These are phyloP conservation scores for Neoarthrinium moseri DNA, from an alignment of 2,329 filamentous ascomycete species.

Conservation along the genomic window DNA sequence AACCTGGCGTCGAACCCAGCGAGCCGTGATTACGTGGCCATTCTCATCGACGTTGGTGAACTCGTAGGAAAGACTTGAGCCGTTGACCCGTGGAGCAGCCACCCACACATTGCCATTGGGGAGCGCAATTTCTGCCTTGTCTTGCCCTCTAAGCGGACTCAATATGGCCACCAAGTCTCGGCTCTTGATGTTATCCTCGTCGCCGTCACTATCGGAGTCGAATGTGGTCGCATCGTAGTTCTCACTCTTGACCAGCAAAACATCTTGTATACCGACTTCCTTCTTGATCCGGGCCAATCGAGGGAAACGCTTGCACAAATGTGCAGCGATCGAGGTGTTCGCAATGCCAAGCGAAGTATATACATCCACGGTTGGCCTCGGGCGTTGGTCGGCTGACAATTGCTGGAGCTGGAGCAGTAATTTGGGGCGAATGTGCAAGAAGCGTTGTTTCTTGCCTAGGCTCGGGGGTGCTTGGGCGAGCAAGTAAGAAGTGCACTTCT, in stretches of 20 bases:
- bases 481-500: slow-evolving; percentile 62
- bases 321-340: slow-evolving; percentile 54
- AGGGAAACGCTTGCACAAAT: slow-evolving; percentile 60
- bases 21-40: slow-evolving; percentile 58
- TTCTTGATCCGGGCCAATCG: slow-evolving; percentile 63
- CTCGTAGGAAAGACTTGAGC: slow-evolving; percentile 53
- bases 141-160: slow-evolving; percentile 56
- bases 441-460: slow-evolving; percentile 58
- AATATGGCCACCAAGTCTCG: slow-evolving; percentile 66
- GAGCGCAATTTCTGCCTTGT: slow-evolving; percentile 65
- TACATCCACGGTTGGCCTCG: slow-evolving; percentile 70
- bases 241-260: slow-evolving; percentile 70
- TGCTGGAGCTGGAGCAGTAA: slow-evolving; percentile 72
- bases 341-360: slow-evolving; percentile 64
- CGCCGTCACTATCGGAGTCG: slow-evolving; percentile 30
- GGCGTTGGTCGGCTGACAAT: slow-evolving; percentile 58
- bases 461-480: slow-evolving; percentile 67
- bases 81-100: slow-evolving; percentile 49
- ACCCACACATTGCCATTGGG: slow-evolving; percentile 61
- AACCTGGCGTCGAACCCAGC: slow-evolving; percentile 62
- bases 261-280: slow-evolving; percentile 65
- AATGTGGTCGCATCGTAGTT: slow-evolving; percentile 52
- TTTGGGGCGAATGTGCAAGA: slow-evolving; percentile 65
- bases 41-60: slow-evolving; percentile 60
- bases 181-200: slow-evolving; percentile 40